Evolutionary conservation across 2,329 filamentous ascomycete species (phyloP), one percentile per base, ranked within the genome.

Genomic region (Trichoderma breve): DNA sequence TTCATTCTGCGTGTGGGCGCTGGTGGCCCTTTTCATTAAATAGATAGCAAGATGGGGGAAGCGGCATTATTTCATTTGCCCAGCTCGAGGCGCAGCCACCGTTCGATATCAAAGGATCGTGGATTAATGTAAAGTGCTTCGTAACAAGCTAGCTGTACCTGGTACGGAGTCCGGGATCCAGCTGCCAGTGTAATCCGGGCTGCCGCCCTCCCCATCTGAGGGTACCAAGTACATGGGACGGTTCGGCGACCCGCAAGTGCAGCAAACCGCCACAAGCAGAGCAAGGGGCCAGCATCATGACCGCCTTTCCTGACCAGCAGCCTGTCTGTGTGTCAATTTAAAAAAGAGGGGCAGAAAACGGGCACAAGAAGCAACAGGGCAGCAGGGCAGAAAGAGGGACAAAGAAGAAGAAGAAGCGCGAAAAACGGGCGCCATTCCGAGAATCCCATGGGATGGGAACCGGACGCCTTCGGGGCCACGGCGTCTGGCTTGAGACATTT

Each of bases 151-250:
- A 21, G 43, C 43, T 12, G 64, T 68, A 68, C 53, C 55, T 12
- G 43, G 53, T 68, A 68, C 65, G 53, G 65, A 47, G 53, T 68
- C 53, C 65, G 55, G 55, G 26, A 32, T 60, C 18, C 4, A 26
- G 34, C 24, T n/a, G 18, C 51, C 51, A 26, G 6, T 57, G 51
- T 39, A 67, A 58, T 67, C 64, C 64, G 64, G 24, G 64, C 65
- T 39, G 65, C 53, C 53, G 12, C 34, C 53, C 18, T 24, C 26
- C 53, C 53, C 53, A 55, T 47, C 53, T 24, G 26, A 2, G 36
- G 26, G 64, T 67, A 67, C 64, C 64, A 43, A 67, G 51, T 67
- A 67, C 64, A 67, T 67, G 64, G 62, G 63, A 66, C 63, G 43
- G 64, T 39, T 68, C 34, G 34, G 55, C 34, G 65, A 58, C 55